Evolutionary conservation across 306 rosid species (phyloP), one percentile per base, ranked within the genome.

Genomic region (Vigna mungo): DNA sequence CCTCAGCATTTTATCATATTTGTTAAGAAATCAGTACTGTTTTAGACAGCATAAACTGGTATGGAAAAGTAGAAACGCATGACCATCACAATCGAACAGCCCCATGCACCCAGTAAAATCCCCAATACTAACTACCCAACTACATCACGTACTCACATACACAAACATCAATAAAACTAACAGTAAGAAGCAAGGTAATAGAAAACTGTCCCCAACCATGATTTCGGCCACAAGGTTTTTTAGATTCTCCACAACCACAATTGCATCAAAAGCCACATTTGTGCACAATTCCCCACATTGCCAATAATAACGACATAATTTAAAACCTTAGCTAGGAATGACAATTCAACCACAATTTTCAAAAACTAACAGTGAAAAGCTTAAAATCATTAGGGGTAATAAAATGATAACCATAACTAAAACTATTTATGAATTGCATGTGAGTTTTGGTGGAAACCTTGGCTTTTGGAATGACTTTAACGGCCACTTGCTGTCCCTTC

Each of bases 391-490:
- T 63, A 4, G 7, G 20, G 4, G 48, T 43, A 10, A 69, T 16
- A 61, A 58, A 58, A 54, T 10, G 13, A 69, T 7, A 61, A 75
- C 32, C 20, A 68, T n/a, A 20, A 44, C 2, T 41, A 55, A 72
- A 2, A 44, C 8, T 23, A 55, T 43, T 14, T 10, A 58, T 27
- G 52, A 43, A 59, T 15, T 64, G 48, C 52, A 72, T 43, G 41
- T 78, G 47, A 79, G 20, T 17, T 30, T 27, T 32, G 69, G 46
- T 34, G n/a, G 81, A 75, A 59, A 91, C 95, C 97, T 92, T 92
- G 4, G 80, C 75, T 84, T 92, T 92, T 3, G 97, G 90, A 69
- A 92, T 92, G 85, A 92, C 93, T 82, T 92, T 92, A 1, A 89
- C 95, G 20, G 97, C 97, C 14, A 86, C 91, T 72, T 85, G 85